Evolutionary conservation across 1,284 basidiomycete species (phyloP).

Genomic region (Moesziomyces parantarcticus): DNA sequence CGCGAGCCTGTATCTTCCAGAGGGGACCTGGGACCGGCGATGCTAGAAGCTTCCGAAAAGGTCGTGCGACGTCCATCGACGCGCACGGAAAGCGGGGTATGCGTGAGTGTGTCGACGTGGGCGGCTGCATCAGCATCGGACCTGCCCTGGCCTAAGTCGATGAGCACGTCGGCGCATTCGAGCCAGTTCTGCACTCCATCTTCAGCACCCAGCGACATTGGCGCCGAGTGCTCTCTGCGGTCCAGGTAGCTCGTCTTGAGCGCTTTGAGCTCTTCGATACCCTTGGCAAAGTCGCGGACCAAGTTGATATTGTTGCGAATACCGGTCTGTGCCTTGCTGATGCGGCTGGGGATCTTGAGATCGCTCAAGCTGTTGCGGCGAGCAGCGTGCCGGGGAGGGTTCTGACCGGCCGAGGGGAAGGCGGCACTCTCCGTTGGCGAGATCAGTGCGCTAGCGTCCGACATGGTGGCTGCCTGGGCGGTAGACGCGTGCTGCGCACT

Average conservation of each 20-base stretch:
- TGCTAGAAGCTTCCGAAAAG: constrained; percentile 18
- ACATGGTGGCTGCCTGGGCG: not conserved
- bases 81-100: constrained; percentile 30
- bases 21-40: constrained; percentile 13
- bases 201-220: constrained; percentile 1
- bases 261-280: constrained; percentile 55
- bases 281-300: constrained; percentile 55
- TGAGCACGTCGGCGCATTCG: constrained; percentile 58
- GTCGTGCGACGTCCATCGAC: constrained; percentile 19
- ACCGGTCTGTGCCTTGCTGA: constrained; percentile 54
- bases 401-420: not conserved
- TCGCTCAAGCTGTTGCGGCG: constrained; percentile 55
- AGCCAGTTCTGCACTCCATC: constrained; percentile 44
- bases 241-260: constrained; percentile 42
- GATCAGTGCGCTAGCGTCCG: constrained; percentile 5
- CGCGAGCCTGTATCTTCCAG: constrained; percentile 16
- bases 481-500: not conserved
- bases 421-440: constrained; percentile 2
- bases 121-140: constrained; percentile 44
- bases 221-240: constrained; percentile 9
- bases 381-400: constrained; percentile 2
- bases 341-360: constrained; percentile 54
- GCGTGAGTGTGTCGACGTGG: constrained; percentile 41
- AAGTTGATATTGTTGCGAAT: constrained; percentile 50
- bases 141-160: constrained; percentile 51